Conservation (phyloP, 192 early-diverging fungal species). For the Coemansia sp. region DNA sequence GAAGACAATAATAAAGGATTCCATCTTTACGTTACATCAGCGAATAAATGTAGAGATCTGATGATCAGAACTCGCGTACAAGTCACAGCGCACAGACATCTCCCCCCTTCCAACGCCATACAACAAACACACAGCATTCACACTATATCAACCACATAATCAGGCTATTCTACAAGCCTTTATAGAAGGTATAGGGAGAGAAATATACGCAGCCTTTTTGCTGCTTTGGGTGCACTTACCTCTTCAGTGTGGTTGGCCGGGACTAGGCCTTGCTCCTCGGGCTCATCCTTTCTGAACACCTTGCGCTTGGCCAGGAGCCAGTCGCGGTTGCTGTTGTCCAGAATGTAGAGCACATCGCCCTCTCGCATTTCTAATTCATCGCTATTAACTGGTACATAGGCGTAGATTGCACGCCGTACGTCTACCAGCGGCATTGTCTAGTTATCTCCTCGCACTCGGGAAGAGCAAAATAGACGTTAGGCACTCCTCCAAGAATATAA, state of each 20-base stretch:
- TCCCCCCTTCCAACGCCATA: too few species aligned
- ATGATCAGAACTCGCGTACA: too few species aligned
- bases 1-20: too few species aligned
- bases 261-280: slow-evolving; percentile 71
- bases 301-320: slow-evolving; percentile 89
- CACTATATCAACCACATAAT: too few species aligned
- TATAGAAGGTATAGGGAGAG: too few species aligned
- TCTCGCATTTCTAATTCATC: slow-evolving; percentile 87
- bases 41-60: too few species aligned
- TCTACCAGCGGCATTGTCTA: slow-evolving; percentile 42
- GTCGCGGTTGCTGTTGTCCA: slow-evolving; percentile 86
- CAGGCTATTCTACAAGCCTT: too few species aligned
- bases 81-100: too few species aligned
- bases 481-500: too few species aligned
- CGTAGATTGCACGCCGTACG: slow-evolving; percentile 81
- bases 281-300: slow-evolving; percentile 37
- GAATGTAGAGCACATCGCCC: slow-evolving; percentile 81
- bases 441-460: neutral
- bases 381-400: slow-evolving; percentile 78
- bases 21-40: too few species aligned
- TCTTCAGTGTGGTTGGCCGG: slow-evolving; percentile 88
- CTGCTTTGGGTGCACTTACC: slow-evolving; percentile 14
- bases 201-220: neutral
- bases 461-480: too few species aligned
- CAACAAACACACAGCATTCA: too few species aligned